phyloP scores from a whole-genome alignment of 345 rosid species.

The Sapria himalayana region DNA sequence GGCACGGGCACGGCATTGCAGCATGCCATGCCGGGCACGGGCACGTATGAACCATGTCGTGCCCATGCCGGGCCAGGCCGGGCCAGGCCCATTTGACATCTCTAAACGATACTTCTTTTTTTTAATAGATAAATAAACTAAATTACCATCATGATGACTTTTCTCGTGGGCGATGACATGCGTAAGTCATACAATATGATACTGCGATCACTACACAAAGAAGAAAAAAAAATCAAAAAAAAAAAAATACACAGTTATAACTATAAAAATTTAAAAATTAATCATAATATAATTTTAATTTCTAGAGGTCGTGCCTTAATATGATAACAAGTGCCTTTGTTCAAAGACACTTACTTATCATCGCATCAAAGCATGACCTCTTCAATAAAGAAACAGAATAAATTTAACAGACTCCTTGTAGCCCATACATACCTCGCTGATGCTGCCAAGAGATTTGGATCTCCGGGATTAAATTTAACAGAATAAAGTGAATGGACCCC shows the following conservation, averaged over 20 bases:
- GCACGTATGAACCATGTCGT: too few relatives aligned
- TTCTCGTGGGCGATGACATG: constrained; percentile 57
- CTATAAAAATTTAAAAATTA: background rate
- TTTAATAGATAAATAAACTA: too few relatives aligned
- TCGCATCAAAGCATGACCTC: too few relatives aligned
- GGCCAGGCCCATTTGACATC: too few relatives aligned
- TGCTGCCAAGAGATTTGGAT: constrained; percentile 60
- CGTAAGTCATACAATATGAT: constrained; percentile 67
- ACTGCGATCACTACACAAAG: constrained; percentile 50
- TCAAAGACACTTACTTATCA: too few relatives aligned
- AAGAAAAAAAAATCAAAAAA: background rate
- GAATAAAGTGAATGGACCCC: constrained; percentile 69
- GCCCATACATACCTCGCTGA: constrained; percentile 42
- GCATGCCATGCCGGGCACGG: too few relatives aligned
- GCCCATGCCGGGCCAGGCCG: too few relatives aligned
- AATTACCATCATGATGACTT: constrained; percentile 66
- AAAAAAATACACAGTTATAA: background rate
- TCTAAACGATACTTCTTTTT: too few relatives aligned
- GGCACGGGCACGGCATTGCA: too few relatives aligned
- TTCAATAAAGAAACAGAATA: too few relatives aligned
- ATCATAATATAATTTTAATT: constrained; percentile 1
- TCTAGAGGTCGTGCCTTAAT: too few relatives aligned
- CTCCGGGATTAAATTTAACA: constrained; percentile 87
- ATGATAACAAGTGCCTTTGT: too few relatives aligned
- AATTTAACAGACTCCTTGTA: background rate